Base-by-base conservation (phyloP, 176 grass and related monocot genomes). In the Neostapfia colusana region DNA sequence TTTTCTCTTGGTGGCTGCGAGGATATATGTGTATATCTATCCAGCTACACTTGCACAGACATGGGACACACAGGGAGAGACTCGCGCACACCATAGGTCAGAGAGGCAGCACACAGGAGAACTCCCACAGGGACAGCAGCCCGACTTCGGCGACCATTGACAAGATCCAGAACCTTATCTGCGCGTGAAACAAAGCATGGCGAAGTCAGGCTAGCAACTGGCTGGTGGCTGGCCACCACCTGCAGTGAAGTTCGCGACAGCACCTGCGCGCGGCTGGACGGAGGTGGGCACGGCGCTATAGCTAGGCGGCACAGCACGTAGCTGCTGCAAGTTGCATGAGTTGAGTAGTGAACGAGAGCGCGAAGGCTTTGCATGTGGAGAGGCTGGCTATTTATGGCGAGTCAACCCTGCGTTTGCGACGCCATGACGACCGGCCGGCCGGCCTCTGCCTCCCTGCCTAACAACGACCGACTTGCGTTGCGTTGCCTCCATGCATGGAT, bases 101-200 rank as follows among this genome's bases (percentile, higher is more conserved):
- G 2, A 56, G 42, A 45, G 34, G 65, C 53, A 69, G 46, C 67
- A 67, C 49, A 28, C 7, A 16, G 28, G 58, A 31, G 16, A 45
- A 18, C 6, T 46, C 46, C 46, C 10, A 14, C 65, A 62, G 15
- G n/a, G 63, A 54, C 44, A 61, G 79, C 44, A 61, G 79, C 56
- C 77, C 39, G 31, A 78, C 65, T 82, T 87, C 12, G 68, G 48
- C 16, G 58, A 87, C 85, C 67, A 70, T 66, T 77, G 85, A 87
- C 85, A 40, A 60, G 16, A 8, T 5, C 21, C 20, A 14, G 37
- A 41, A 50, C 65, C 24, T 37, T 57, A 8, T 27, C 13, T n/a
- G 43, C 67, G 40, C 48, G n/a, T 42, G 16, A 24, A 21, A n/a
- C 3, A 57, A 0, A 45, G 43, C 50, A 53, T 17, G 18, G 6